Evolutionary conservation across 805 yeast genomes (phyloP).

Genomic region (Ogataea ganodermae): DNA sequence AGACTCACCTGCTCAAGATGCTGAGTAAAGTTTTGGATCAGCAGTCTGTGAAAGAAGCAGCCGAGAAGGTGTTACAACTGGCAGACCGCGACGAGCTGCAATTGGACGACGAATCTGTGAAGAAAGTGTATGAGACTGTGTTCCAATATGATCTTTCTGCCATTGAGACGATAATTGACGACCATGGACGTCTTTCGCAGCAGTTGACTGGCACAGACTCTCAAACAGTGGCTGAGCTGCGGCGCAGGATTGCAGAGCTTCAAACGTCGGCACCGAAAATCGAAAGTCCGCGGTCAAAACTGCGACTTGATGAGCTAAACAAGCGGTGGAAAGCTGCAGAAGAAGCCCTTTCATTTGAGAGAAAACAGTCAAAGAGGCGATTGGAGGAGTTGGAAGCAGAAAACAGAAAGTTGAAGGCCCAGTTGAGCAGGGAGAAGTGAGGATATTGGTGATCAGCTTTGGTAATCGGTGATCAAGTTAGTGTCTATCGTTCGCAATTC

Average conservation of each 20-base stretch:
- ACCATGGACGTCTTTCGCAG: constrained; percentile 42
- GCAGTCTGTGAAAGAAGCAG: constrained; percentile 59
- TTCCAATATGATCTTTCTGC: constrained; percentile 60
- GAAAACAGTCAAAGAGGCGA: constrained; percentile 53
- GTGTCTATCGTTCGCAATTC: not conserved
- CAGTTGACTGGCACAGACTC: constrained; percentile 5
- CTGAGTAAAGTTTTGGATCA: constrained; percentile 60
- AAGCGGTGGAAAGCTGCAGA: constrained; percentile 70
- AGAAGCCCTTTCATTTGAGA: constrained; percentile 66
- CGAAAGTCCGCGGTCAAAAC: constrained; percentile 35
- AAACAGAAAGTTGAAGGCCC: constrained; percentile 40
- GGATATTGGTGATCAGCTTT: not conserved
- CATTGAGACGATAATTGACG: constrained; percentile 55
- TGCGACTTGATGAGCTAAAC: constrained; percentile 62
- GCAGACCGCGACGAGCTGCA: constrained; percentile 32
- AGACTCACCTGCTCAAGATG: constrained; percentile 50
- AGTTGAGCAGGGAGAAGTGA: not conserved
- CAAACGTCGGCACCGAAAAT: not conserved
- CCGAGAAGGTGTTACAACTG: constrained; percentile 47
- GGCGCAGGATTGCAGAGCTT: constrained; percentile 5
- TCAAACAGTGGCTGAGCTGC: constrained; percentile 9
- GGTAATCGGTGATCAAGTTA: not conserved
- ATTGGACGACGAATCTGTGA: constrained; percentile 29
- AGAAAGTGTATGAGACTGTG: constrained; percentile 37
- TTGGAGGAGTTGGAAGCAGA: constrained; percentile 58